Evolutionary conservation across 2,329 filamentous ascomycete species (phyloP), one percentile per base, ranked within the genome.

Genomic region (Metarhizium humberi): DNA sequence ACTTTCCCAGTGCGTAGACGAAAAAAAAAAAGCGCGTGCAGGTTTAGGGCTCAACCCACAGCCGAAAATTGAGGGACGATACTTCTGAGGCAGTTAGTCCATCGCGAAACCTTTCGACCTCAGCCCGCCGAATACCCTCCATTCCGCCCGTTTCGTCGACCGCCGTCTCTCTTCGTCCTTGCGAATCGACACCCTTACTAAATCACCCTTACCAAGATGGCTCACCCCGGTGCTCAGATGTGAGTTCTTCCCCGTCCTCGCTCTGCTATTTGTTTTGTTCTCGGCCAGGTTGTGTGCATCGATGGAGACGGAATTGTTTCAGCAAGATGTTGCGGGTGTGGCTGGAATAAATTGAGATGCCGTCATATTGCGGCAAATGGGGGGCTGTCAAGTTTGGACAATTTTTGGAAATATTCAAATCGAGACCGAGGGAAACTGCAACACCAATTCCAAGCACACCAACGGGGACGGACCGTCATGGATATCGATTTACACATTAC

Each of bases 191-290:
- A 51, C 56, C 51, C 52, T 47, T 54, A 40, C 40, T 18, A 55
- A 42, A 64, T 64, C 59, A 69, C 71, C 14, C 4, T 45, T 16
- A 45, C 72, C 77, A 82, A 74, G 64, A 83, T 83, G 80, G 78
- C 80, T 75, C 74, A 77, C 70, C 77, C 79, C 65, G 80, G 80
- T 71, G 73, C 78, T 71, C 80, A 83, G 73, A 83, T 84, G 80
- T 84, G 74, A 80, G 80, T 76, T 29, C 47, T 4, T 52, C 18
- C 10, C 20, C 43, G 25, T 30, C 5, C 8, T 16, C 38, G 10
- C 38, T 5, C 38, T 16, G 38, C 38, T 40, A 11, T 42, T 34
- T 13, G 25, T 16, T 32, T 43, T 14, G 20, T 42, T 14, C 34
- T 30, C 16, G 36, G 20, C 7, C 18, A 16, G 49, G 20, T 38